These are phyloP conservation scores for Citrullus amarus DNA, from an alignment of 306 rosid species.

Conservation along the genomic window DNA sequence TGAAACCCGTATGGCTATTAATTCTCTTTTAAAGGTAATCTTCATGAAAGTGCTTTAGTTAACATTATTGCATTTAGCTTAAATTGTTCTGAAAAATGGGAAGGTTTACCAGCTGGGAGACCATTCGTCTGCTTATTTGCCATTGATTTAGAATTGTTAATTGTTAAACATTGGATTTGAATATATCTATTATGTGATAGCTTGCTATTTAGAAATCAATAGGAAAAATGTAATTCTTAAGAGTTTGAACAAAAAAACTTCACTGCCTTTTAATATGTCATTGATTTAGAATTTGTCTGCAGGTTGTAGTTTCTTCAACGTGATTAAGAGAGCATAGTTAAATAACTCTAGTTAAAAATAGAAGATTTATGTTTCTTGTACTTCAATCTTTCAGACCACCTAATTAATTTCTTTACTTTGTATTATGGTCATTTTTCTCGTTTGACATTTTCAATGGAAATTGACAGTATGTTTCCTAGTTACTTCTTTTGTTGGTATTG, in stretches of 20 bases:
- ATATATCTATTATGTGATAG: neutral
- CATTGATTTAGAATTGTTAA: neutral
- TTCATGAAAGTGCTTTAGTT: neutral
- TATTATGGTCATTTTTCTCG: neutral
- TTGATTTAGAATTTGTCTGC: neutral
- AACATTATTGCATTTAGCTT: neutral
- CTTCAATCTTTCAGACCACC: neutral
- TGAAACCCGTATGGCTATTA: slow-evolving; percentile 59
- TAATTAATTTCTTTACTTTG: neutral
- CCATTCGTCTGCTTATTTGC: neutral
- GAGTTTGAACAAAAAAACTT: neutral
- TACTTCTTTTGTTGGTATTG: neutral
- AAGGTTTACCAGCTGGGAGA: neutral
- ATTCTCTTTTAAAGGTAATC: slow-evolving; percentile 70
- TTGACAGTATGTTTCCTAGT: neutral
- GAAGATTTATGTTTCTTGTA: neutral
- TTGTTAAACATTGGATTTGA: neutral
- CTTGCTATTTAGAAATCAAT: neutral
- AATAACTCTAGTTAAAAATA: neutral
- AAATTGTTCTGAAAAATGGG: neutral
- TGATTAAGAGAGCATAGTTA: neutral
- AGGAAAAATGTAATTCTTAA: neutral
- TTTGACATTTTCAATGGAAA: neutral
- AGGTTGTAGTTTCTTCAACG: neutral
- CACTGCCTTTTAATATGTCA: neutral